Percentiles rank a stretch among this genome's conserved stretches.
Conservation (phyloP, 805 yeast species). For the Candida chilensis region DNA sequence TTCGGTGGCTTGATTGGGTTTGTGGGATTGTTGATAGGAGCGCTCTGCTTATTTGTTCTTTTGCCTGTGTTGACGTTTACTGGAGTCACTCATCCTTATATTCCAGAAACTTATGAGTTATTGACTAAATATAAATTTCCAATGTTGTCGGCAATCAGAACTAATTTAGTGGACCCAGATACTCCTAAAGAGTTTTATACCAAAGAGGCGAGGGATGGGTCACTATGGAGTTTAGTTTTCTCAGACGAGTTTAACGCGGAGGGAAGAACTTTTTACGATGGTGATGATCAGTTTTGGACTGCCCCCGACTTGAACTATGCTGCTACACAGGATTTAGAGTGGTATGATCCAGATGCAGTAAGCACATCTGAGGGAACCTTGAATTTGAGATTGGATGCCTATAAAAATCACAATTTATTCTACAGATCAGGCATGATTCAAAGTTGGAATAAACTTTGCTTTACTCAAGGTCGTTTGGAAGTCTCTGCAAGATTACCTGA, state of each 20-base stretch:
- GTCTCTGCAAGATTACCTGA: constrained; percentile 32
- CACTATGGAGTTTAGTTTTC: constrained; percentile 30
- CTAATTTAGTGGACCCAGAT: constrained; percentile 25
- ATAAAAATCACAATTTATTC: constrained; percentile 28
- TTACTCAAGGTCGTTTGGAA: constrained; percentile 32
- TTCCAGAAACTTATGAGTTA: constrained; percentile 20
- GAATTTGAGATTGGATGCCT: constrained; percentile 27
- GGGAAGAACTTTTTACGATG: constrained; percentile 37
- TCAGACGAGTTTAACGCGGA: constrained; percentile 41
- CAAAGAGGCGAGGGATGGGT: constrained; percentile 17
- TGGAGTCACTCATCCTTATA: constrained; percentile 8
- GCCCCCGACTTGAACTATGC: constrained; percentile 34
- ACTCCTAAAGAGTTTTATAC: constrained; percentile 31
- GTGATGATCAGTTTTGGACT: constrained; percentile 38
- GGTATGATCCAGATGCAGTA: constrained; percentile 43
- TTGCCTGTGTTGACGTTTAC: constrained; percentile 29
- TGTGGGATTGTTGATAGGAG: constrained; percentile 16
- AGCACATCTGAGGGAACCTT: constrained; percentile 31
- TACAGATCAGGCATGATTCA: constrained; percentile 41
- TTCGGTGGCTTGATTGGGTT: constrained; percentile 24
- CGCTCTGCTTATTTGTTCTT: constrained; percentile 20
- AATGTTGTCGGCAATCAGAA: constrained; percentile 18
- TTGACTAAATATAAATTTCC: constrained; percentile 23
- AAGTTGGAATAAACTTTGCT: constrained; percentile 37
- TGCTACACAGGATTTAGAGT: constrained; percentile 40